Percentiles rank a stretch among this genome's conserved stretches.
These are phyloP conservation scores for Sicyos edulis DNA, from an alignment of 306 rosid species.

Conservation along the genomic window DNA sequence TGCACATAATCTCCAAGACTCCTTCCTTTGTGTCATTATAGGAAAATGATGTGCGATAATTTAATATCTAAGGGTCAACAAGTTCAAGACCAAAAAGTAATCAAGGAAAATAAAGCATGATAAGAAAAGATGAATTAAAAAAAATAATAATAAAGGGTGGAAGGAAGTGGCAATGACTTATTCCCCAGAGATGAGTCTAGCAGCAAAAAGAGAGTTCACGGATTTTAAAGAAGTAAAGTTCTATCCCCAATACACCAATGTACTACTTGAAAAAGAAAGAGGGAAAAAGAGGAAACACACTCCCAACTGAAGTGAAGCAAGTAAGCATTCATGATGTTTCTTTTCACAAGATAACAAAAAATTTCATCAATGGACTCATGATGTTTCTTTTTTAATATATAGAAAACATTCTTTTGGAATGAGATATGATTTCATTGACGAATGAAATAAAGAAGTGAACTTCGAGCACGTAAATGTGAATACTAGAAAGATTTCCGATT, in stretches of 20 bases:
- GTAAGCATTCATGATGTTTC: neutral
- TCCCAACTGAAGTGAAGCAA: neutral
- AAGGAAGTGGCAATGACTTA: constrained; percentile 10
- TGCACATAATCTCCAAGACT: neutral
- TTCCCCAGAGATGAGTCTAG: neutral
- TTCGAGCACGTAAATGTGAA: no score
- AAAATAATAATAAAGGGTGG: neutral
- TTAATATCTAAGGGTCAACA: neutral
- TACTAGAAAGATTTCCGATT: no score
- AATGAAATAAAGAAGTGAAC: no score
- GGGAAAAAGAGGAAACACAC: neutral
- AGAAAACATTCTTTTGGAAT: neutral
- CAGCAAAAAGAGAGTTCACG: neutral
- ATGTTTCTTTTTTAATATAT: neutral
- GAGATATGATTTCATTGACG: no score
- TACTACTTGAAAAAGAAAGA: neutral
- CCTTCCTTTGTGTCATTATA: neutral
- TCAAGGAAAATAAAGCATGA: neutral
- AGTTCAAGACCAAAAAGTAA: neutral
- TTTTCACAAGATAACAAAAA: no score
- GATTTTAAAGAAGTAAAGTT: neutral
- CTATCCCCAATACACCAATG: neutral
- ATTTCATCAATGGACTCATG: neutral
- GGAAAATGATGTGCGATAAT: neutral
- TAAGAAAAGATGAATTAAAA: neutral